Percentiles rank a stretch among this genome's conserved stretches.
Conservation (phyloP, 2,329 filamentous ascomycete genomes). For the Sarocladium brachiariae region DNA sequence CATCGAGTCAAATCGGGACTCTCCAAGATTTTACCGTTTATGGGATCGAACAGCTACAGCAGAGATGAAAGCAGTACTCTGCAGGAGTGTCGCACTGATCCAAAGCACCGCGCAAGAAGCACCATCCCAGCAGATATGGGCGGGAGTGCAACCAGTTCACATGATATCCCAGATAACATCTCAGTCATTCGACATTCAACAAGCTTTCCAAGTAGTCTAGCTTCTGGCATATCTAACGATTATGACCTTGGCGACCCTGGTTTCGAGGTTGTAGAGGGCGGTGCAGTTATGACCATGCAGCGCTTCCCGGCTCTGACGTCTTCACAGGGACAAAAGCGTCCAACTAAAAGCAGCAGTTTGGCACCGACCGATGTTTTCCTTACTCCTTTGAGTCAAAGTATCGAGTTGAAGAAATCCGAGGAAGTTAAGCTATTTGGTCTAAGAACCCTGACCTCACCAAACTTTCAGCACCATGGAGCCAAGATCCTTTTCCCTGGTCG, state of each 20-base stretch:
- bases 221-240: background rate
- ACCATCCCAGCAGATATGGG: conserved; percentile 1
- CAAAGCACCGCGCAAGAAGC: background rate
- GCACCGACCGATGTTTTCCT: conserved; percentile 16
- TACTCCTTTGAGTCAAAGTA: conserved; percentile 16
- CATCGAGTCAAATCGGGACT: conserved; percentile 18
- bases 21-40: conserved; percentile 18
- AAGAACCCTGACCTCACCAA: background rate
- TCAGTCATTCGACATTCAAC: background rate
- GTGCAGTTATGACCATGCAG: background rate
- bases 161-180: background rate
- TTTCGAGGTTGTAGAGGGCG: background rate
- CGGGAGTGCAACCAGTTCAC: too few species aligned
- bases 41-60: background rate
- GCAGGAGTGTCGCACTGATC: background rate
- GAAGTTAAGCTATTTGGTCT: background rate
- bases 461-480: too few species aligned
- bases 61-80: background rate
- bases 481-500: too few species aligned
- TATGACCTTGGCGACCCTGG: background rate
- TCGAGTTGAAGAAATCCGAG: background rate
- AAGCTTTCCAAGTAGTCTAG: background rate
- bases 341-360: conserved; percentile 11
- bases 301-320: background rate
- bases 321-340: background rate